These are phyloP conservation scores for Hypoxylon sp. DNA, from an alignment of 2,329 filamentous ascomycete species.

Conservation along the genomic window DNA sequence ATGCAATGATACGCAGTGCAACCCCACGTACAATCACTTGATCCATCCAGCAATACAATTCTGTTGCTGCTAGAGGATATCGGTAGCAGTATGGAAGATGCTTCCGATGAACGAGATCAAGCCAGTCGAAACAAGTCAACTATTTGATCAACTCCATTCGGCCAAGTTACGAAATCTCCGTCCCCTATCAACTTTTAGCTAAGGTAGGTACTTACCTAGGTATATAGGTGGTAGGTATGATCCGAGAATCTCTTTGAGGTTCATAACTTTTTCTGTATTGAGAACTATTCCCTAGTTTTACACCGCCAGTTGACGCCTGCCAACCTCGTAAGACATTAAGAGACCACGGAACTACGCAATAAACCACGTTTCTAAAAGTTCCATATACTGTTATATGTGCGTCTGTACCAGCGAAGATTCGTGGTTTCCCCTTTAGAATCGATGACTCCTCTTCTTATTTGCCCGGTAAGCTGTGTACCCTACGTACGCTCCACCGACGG, in stretches of 20 bases:
- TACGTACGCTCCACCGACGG: constrained; percentile 81
- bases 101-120: constrained; percentile 15
- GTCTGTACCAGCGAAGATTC: constrained; percentile 26
- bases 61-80: constrained; percentile 3
- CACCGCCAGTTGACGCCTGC: constrained; percentile 47
- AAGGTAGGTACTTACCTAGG: no score
- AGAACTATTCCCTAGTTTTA: constrained; percentile 50
- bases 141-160: neutral
- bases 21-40: constrained; percentile 32
- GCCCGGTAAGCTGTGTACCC: constrained; percentile 88
- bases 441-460: constrained; percentile 71
- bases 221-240: neutral
- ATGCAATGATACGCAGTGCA: constrained; percentile 32
- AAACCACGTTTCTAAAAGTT: constrained; percentile 34
- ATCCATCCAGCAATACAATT: constrained; percentile 12
- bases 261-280: constrained; percentile 46
- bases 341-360: constrained; percentile 39
- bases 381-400: constrained; percentile 49
- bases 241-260: constrained; percentile 7
- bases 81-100: constrained; percentile 17
- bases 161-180: neutral
- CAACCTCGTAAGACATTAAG: constrained; percentile 44
- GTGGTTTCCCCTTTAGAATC: constrained; percentile 61
- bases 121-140: neutral
- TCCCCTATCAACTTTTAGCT: neutral